A percentile compares a stretch with the other conserved stretches of the same genome.
Evolutionary conservation across 139 green algal genomes (phyloP).

Genomic region (Ettlia oleoabundans): DNA sequence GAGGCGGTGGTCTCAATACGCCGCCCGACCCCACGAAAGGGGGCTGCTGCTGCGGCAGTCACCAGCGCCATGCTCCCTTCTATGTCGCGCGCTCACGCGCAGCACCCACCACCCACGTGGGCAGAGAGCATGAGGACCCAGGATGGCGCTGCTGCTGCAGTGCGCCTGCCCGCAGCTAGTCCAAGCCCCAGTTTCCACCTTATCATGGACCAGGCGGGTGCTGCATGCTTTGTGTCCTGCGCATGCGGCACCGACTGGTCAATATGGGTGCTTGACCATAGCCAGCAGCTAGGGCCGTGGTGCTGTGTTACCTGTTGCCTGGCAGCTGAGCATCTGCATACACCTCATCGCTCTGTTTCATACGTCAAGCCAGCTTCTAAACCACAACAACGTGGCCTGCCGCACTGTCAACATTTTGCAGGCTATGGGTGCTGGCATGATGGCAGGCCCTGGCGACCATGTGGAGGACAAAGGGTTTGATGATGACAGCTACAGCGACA

Average conservation of each 20-base stretch:
- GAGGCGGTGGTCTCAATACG: not conserved
- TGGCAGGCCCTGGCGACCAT: not conserved
- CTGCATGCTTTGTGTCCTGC: too few species aligned
- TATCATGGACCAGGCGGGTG: not conserved
- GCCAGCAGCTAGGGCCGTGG: too few species aligned
- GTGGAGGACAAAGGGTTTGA: not conserved
- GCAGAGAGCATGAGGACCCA: not conserved
- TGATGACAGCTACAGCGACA: not conserved
- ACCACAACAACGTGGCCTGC: too few species aligned
- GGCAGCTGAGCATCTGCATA: too few species aligned
- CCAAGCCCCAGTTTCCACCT: not conserved
- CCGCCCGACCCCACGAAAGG: constrained; percentile 6
- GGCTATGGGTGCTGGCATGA: not conserved
- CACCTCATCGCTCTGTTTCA: too few species aligned
- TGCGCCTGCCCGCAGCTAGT: too few species aligned
- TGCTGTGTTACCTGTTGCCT: too few species aligned
- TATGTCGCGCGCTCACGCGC: not conserved
- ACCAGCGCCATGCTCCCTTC: not conserved
- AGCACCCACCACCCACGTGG: constrained; percentile 24
- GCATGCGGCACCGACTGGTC: too few species aligned
- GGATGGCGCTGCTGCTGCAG: not conserved
- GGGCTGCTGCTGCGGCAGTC: not conserved
- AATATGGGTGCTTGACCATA: too few species aligned
- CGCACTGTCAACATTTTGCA: not conserved
- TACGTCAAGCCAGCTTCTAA: too few species aligned